Evolutionary conservation across 352 stramenopile species (phyloP), one percentile per base, ranked within the genome.

Genomic region (Phytopythium oedochilum): DNA sequence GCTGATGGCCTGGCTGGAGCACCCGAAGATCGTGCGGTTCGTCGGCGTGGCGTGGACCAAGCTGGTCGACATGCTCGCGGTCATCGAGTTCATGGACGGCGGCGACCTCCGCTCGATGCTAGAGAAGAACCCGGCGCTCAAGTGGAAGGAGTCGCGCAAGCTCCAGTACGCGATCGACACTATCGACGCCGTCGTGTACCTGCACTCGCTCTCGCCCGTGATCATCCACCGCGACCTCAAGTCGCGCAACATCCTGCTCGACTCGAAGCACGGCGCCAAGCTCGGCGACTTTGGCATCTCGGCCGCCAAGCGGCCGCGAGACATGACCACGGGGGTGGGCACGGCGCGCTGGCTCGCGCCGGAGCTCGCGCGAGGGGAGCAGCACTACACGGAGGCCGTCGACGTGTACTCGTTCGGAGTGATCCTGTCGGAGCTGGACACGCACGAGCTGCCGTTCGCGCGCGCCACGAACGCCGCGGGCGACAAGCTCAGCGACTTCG

Each of bases 211-310:
- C 14, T 75, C 52, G 12, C 73, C 74, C 35, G 59, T 83, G 36
- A 85, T 88, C 62, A 83, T 88, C 59, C 78, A 88, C 54, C 75
- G 78, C 31, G 78, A 88, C 57, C 71, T 88, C 53, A 86, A 88
- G 53, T 84, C 71, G n/a, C 75, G 78, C 53, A 89, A 89, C 64
- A 75, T 89, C 45, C 61, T 89, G 18, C 57, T 89, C 12, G 73
- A 86, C 56, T 67, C 66, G 8, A 76, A 73, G 55, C 85, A 84
- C 42, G 71, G 72, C 20, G 78, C 78, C 29, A 89, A 89, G 52
- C 60, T 89, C 17, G 74, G 64, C 45, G 78, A 89, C 61, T 89
- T 89, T 61, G 78, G 78, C 8, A 77, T 87, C 14, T 86, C 78
- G 25, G 66, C 73, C 5, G 65, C 70, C 28, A 84, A 86, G 53